Conservation (phyloP, 129 eudicot genomes). For the Flaveria brownii region DNA sequence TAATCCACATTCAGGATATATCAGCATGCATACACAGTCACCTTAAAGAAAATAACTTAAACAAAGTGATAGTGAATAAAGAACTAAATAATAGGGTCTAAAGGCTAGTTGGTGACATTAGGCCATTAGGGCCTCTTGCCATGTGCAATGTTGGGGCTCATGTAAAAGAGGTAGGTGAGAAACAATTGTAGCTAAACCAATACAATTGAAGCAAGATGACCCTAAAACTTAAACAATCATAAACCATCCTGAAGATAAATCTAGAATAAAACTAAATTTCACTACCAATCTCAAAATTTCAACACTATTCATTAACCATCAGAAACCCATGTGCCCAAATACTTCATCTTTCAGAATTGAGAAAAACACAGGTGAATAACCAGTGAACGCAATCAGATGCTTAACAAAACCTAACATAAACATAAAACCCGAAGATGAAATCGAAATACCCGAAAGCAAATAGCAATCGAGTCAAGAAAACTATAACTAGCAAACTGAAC, state of each 20-base stretch:
- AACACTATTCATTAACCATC: background rate
- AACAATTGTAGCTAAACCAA: conserved; percentile 4
- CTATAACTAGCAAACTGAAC: conserved; percentile 24
- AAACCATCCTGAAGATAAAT: conserved; percentile 9
- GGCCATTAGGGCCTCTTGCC: conserved; percentile 4
- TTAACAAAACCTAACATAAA: conserved; percentile 1
- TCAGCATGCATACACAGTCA: background rate
- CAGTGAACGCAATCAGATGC: conserved; percentile 7
- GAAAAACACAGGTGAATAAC: conserved; percentile 3
- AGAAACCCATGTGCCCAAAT: conserved; percentile 11
- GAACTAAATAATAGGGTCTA: background rate
- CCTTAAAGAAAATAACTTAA: background rate
- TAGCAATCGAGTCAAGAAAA: conserved; percentile 4
- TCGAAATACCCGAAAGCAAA: conserved; percentile 5
- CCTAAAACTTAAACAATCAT: background rate
- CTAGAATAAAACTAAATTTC: conserved; percentile 4
- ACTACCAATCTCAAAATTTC: conserved; percentile 17
- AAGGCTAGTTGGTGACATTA: background rate
- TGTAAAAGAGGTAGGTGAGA: background rate
- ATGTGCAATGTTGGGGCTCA: background rate
- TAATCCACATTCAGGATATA: background rate
- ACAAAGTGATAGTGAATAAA: background rate
- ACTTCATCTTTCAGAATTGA: conserved; percentile 1
- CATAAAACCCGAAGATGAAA: conserved; percentile 33
- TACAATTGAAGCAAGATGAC: background rate